Base-by-base conservation (phyloP, 805 yeast species). In the Myxozyma melibiosi region DNA sequence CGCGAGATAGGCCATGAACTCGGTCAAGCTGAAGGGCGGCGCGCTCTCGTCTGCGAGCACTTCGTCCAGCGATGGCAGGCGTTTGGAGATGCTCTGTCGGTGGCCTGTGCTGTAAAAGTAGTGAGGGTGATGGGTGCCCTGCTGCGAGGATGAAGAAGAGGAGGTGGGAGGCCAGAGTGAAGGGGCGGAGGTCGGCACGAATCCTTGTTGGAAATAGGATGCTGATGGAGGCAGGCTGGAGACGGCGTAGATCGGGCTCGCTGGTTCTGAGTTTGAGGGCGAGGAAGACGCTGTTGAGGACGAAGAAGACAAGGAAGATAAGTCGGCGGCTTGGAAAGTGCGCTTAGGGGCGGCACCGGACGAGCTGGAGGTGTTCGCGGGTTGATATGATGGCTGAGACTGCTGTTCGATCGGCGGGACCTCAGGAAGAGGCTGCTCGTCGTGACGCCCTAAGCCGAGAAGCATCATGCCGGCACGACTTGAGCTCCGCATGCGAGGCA, bases 21-120 rank as follows among this genome's bases (percentile, higher is more conserved):
- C 67, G 24, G 65, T 34, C 39, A 69, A 53, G 33, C 68, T 54
- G 64, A 59, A 71, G 24, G 74, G 74, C 9, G 64, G 45, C 14
- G 42, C 45, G 2, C 70, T 58, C 14, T 41, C 53, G 45, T 67
- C 63, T 7, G 53, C 46, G 30, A 70, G 53, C 20, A 70, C 70
- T 9, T 64, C 69, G 43, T 65, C 67, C n/a, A 70, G 63, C 27
- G 69, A 39, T 25, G 71, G 71, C 52, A 57, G 16, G n/a, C 35
- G 39, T 11, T 33, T 20, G 3, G 40, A 47, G 33, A 27, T 43
- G 8, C 55, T 20, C 13, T n/a, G 16, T 13, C 35, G 41, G 11
- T 9, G 4, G 43, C 42, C 16, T 7, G 25, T 37, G 16, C 16
- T 30, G n/a, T n/a, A n/a, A n/a, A n/a, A n/a, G n/a, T n/a, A n/a